Conservation (phyloP, 1,284 basidiomycete genomes). For the Hymenochaete sp. region DNA sequence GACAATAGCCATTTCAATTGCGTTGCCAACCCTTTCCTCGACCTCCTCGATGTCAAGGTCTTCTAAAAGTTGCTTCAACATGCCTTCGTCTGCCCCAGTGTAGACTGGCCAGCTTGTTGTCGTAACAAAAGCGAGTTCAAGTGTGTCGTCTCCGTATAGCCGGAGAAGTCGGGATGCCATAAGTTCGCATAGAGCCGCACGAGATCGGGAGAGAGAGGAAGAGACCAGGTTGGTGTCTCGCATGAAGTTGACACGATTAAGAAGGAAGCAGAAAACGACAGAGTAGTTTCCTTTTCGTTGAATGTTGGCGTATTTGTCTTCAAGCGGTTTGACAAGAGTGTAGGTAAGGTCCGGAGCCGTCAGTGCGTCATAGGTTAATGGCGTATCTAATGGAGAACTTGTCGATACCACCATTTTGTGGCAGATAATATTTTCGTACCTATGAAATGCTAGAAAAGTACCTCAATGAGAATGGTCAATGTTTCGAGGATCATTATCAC, state of each 20-base stretch:
- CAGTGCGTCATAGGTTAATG: conserved; percentile 66
- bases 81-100: conserved; percentile 63
- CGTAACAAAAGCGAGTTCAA: conserved; percentile 71
- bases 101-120: conserved; percentile 87
- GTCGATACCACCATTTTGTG: background rate
- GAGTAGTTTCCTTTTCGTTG: conserved; percentile 62
- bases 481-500: conserved; percentile 15
- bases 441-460: conserved; percentile 44
- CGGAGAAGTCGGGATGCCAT: conserved; percentile 78
- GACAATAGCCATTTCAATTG: conserved; percentile 86
- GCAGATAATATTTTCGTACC: conserved; percentile 32
- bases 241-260: conserved; percentile 83
- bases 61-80: conserved; percentile 55
- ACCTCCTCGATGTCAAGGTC: conserved; percentile 64
- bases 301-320: conserved; percentile 61
- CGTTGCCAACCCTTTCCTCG: conserved; percentile 77
- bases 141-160: conserved; percentile 64
- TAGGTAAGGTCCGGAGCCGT: conserved; percentile 80
- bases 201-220: conserved; percentile 60
- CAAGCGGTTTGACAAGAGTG: conserved; percentile 68
- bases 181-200: conserved; percentile 82
- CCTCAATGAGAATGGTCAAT: background rate
- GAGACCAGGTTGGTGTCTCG: conserved; percentile 63
- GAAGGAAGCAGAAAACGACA: conserved; percentile 79
- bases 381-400: conserved; percentile 47